Conservation (phyloP, 2,329 filamentous ascomycete species). For the Talaromyces sp. region DNA sequence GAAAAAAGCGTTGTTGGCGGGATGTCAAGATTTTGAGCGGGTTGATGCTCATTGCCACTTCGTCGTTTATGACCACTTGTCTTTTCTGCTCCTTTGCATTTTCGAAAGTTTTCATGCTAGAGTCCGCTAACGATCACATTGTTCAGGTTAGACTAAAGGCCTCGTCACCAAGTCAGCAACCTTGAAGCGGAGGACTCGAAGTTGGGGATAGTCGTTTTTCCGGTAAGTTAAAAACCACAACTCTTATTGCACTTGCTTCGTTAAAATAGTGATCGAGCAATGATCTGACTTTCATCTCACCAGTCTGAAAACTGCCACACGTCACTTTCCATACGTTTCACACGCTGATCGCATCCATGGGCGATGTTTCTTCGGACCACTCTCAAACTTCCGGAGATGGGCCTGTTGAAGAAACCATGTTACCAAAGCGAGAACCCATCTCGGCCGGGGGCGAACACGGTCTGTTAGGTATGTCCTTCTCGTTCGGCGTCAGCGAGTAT, state of each 20-base stretch:
- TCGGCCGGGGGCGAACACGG: conserved; percentile 20
- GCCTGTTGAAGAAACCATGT: conserved; percentile 20
- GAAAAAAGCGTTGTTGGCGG: neutral
- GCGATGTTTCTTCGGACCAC: conserved; percentile 30
- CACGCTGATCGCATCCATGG: conserved; percentile 27
- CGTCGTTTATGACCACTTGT: neutral
- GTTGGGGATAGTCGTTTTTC: neutral
- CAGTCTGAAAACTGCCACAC: neutral
- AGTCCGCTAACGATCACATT: neutral
- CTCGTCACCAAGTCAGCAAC: neutral
- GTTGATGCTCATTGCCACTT: neutral
- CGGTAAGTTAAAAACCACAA: neutral
- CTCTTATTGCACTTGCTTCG: neutral
- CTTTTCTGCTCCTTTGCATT: neutral
- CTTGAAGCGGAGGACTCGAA: neutral
- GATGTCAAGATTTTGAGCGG: neutral
- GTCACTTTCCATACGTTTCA: neutral
- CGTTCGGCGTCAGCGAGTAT: conserved; percentile 10
- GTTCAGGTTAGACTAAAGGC: neutral
- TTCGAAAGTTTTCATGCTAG: neutral
- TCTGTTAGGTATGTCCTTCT: conserved; percentile 7
- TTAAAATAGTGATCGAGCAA: neutral
- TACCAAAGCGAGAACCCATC: conserved; percentile 19
- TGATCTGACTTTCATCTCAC: neutral
- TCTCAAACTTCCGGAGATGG: conserved; percentile 24